phyloP scores from a whole-genome alignment of 768 basidiomycete genomes.

The Collybia sp. region DNA sequence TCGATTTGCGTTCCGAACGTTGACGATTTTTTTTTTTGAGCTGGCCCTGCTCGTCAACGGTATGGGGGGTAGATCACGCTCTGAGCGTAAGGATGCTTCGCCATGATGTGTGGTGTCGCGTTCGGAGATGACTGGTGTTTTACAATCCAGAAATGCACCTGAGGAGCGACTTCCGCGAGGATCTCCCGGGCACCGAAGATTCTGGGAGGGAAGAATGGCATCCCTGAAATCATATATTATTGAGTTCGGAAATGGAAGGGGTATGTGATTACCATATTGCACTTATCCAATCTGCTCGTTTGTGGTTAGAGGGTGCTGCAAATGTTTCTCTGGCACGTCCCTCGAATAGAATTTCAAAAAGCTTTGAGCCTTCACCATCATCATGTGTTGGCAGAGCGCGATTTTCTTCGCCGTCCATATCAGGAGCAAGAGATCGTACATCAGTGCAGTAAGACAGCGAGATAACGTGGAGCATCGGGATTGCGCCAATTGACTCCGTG shows the following conservation, averaged over 20 bases:
- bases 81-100: no score
- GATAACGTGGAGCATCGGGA: conserved; percentile 29
- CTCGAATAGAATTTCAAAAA: conserved; percentile 65
- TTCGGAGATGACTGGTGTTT: no score
- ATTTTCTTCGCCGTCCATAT: conserved; percentile 37
- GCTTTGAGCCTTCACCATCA: conserved; percentile 37
- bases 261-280: conserved; percentile 55
- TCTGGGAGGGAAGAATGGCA: conserved; percentile 38
- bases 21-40: no score
- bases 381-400: conserved; percentile 31
- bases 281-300: conserved; percentile 71
- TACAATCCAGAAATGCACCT: no score
- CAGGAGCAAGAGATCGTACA: conserved; percentile 50
- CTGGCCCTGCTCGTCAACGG: no score
- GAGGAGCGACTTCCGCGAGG: no score
- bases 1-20: no score
- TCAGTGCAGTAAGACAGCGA: conserved; percentile 51
- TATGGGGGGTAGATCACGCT: no score
- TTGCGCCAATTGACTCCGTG: no score
- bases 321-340: conserved; percentile 51
- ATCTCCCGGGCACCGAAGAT: not conserved
- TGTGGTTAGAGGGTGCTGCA: conserved; percentile 53
- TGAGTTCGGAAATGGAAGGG: not conserved
- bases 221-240: conserved; percentile 39
- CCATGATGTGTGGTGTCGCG: no score